Base-by-base conservation (phyloP, 2,329 filamentous ascomycete genomes). In the Fusarium oligoseptatum region DNA sequence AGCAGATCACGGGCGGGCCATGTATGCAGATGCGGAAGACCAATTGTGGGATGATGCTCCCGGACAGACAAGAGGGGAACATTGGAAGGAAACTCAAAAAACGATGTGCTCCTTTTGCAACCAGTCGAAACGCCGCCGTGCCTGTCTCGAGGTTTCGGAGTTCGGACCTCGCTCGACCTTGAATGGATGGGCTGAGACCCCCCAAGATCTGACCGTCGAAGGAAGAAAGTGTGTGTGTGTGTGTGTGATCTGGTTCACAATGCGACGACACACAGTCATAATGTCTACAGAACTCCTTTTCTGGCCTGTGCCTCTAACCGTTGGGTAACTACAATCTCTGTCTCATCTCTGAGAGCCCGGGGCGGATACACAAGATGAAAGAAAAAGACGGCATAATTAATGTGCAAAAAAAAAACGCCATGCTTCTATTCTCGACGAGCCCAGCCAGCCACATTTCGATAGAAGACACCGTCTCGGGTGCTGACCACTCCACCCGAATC, bases 401-500 rank as follows among this genome's bases (percentile, higher is more conserved):
- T 48, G 27, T 52, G 45, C 29, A 65, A 71, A n/a, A 58, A 27
- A n/a, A 58, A 61, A 32, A 61, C 56, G 61, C 67, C 67, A 73
- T 48, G 56, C 24, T 68, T 14, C 72, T 74, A 69, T 71, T 65
- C 71, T 55, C 15, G 71, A 66, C 12, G 29, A 72, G 68, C 64
- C 56, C 71, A 74, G 32, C 72, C 64, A 74, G 72, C 72, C 72
- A 74, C 71, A 61, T 32, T 36, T 74, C 62, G 39, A 68, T 55
- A 67, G 34, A 58, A 74, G 62, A 48, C 61, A 50, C 41, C 43
- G 50, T 62, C 60, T 48, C 41, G 58, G 68, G 45, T 45, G 41
- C 48, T 73, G 43, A 48, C 60, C 29, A n/a, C 36, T 32, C 41
- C 60, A 29, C 20, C 24, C 48, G 48, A 27, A 55, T 27, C 24